phyloP scores from a whole-genome alignment of 2,329 filamentous ascomycete species.

The Geosmithia putterillii region DNA sequence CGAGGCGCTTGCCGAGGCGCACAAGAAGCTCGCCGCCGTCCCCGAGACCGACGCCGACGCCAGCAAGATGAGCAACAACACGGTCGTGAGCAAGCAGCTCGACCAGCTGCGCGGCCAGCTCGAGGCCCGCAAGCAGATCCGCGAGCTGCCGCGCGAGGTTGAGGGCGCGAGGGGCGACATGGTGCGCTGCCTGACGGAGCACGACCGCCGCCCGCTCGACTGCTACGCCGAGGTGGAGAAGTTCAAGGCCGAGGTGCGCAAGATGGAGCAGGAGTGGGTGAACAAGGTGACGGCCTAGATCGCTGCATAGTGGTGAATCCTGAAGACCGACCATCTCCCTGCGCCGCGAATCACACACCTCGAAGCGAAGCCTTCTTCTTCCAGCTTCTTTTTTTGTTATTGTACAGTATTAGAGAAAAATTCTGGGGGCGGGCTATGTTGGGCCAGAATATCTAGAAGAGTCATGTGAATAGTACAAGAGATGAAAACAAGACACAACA shows the following conservation, averaged over 20 bases:
- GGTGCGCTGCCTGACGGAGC: slow-evolving; percentile 66
- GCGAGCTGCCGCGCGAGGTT: slow-evolving; percentile 58
- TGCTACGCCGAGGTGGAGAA: slow-evolving; percentile 88
- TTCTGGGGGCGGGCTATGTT: no score
- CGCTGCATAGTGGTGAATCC: no score
- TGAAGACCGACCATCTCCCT: no score
- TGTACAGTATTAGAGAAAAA: no score
- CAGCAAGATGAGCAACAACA: slow-evolving; percentile 16
- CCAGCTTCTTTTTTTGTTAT: no score
- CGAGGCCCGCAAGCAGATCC: slow-evolving; percentile 50
- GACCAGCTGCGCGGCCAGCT: slow-evolving; percentile 45
- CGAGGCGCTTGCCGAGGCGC: slow-evolving; percentile 54
- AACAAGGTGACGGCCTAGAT: slow-evolving; percentile 66
- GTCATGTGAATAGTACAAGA: no score
- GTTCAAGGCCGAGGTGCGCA: slow-evolving; percentile 82
- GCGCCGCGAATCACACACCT: no score
- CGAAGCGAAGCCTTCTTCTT: no score
- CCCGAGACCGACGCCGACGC: slow-evolving; percentile 35
- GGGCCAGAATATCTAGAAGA: no score
- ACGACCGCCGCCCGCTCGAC: slow-evolving; percentile 81
- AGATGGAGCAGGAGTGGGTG: slow-evolving; percentile 78
- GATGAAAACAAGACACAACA: no score
- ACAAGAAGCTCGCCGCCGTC: slow-evolving; percentile 52
- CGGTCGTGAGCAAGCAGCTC: slow-evolving; percentile 46
- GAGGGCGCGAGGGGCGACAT: slow-evolving; percentile 65